Percentiles rank a stretch among this genome's conserved stretches.
Evolutionary conservation across 441 rosid genomes (phyloP).

Genomic region (Viola pubescens): DNA sequence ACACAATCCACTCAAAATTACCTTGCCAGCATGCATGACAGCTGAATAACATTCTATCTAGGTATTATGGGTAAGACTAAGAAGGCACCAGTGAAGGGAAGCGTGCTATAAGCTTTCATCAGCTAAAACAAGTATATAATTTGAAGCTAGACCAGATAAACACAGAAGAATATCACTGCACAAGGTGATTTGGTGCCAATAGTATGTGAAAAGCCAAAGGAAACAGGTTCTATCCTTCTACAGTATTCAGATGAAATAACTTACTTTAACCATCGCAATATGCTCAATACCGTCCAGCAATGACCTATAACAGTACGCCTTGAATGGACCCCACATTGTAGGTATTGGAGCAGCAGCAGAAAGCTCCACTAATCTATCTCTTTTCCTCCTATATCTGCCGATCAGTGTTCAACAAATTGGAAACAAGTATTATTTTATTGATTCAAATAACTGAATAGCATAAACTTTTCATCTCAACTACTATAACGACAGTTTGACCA

Average conservation of each 20-base stretch:
- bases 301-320: conserved; percentile 70
- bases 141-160: too few species aligned
- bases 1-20: too few species aligned
- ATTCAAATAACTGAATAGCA: too few species aligned
- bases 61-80: too few species aligned
- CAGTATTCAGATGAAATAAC: conserved; percentile 10
- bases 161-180: neutral
- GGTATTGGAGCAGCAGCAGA: conserved; percentile 74
- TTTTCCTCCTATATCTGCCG: conserved; percentile 70
- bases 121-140: too few species aligned
- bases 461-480: too few species aligned
- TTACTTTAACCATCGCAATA: conserved; percentile 94
- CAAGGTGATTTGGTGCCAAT: neutral
- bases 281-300: conserved; percentile 81
- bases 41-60: too few species aligned
- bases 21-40: too few species aligned
- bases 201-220: conserved; percentile 1
- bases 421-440: too few species aligned
- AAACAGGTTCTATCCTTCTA: conserved; percentile 2
- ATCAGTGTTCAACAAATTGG: neutral
- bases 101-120: too few species aligned
- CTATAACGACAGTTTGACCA: too few species aligned
- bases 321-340: conserved; percentile 89
- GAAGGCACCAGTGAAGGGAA: too few species aligned
- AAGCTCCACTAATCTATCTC: conserved; percentile 62